phyloP scores from a whole-genome alignment of 306 rosid genomes.

The Dalbergia cochinchinensis region DNA sequence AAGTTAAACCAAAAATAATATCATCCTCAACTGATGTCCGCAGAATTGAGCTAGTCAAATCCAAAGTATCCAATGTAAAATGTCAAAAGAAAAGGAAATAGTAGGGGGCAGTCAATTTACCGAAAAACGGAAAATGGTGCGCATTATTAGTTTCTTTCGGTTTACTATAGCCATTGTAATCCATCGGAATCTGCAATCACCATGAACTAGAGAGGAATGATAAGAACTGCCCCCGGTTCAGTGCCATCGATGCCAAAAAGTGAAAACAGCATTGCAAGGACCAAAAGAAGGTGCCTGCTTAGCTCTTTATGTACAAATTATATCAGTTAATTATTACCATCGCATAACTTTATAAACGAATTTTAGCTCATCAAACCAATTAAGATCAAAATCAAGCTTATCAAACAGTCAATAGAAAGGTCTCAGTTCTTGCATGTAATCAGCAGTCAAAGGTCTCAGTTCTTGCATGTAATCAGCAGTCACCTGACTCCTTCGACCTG shows the following conservation, averaged over 20 bases:
- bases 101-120: not conserved
- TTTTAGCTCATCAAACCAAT: not conserved
- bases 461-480: not conserved
- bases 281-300: not conserved
- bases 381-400: not conserved
- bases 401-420: not conserved
- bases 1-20: too few species aligned
- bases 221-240: too few species aligned
- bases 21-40: not conserved
- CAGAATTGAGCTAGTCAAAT: not conserved
- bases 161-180: not conserved
- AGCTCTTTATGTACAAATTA: not conserved
- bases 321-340: too few species aligned
- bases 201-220: not conserved
- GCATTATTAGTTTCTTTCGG: not conserved
- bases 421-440: not conserved
- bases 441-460: not conserved
- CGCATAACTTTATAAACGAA: not conserved
- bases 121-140: not conserved
- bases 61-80: not conserved
- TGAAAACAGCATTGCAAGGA: not conserved
- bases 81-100: not conserved
- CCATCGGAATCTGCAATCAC: not conserved
- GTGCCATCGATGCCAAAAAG: not conserved
- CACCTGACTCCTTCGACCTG: slow-evolving; percentile 3